Percentiles rank a stretch among this genome's conserved stretches.
These are phyloP conservation scores for Cutaneotrichosporon cavernicola DNA, from an alignment of 1,284 basidiomycete species.

Conservation along the genomic window DNA sequence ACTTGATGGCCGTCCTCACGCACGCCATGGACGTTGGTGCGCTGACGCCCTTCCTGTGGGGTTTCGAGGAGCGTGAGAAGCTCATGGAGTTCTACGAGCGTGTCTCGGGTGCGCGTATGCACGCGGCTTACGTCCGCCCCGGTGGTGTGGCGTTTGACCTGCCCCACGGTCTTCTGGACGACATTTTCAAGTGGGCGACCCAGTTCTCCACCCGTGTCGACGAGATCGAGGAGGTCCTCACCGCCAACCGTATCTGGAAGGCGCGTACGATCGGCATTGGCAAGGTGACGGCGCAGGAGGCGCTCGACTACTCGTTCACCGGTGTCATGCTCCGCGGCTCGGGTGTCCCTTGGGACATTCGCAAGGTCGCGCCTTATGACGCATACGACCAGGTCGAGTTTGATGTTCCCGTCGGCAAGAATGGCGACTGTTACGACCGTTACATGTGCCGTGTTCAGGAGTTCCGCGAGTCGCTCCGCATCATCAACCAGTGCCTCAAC, in stretches of 20 bases:
- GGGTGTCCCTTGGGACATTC: constrained; percentile 92
- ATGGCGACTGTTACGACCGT: constrained; percentile 83
- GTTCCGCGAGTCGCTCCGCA: constrained; percentile 90
- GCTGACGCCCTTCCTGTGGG: constrained; percentile 98
- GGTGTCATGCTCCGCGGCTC: constrained; percentile 96
- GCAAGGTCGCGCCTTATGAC: constrained; percentile 91
- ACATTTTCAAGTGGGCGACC: constrained; percentile 97
- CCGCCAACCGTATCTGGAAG: constrained; percentile 98
- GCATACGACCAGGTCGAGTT: constrained; percentile 99
- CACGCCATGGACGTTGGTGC: constrained; percentile 77
- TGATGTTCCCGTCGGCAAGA: constrained; percentile 91
- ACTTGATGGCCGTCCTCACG: constrained; percentile 95
- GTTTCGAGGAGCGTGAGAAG: constrained; percentile 99
- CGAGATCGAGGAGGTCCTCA: constrained; percentile 97
- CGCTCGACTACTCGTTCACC: constrained; percentile 88
- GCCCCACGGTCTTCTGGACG: constrained; percentile 91
- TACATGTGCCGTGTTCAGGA: constrained; percentile 98
- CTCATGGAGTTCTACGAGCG: constrained; percentile 99
- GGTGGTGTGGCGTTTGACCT: constrained; percentile 98
- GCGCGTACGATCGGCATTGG: constrained; percentile 89
- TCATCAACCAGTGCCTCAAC: constrained; percentile 89
- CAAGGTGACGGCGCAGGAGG: constrained; percentile 85
- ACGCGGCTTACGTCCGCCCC: constrained; percentile 96
- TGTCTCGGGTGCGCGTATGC: constrained; percentile 94
- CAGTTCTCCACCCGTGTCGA: constrained; percentile 83